phyloP scores from a whole-genome alignment of 2,329 filamentous ascomycete genomes.

The Huntiella bhutanensis region DNA sequence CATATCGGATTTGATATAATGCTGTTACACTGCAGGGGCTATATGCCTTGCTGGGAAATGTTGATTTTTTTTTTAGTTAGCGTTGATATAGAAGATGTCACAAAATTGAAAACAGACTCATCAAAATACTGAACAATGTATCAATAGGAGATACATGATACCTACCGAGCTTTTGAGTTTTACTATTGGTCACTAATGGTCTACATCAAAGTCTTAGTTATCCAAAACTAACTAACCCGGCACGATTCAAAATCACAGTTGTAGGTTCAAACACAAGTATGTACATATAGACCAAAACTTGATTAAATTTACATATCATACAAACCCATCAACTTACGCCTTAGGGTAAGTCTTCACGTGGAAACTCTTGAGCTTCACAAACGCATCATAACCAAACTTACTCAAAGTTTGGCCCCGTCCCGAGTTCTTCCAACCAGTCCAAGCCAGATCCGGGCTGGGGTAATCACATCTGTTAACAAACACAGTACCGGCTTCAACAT shows the following conservation, averaged over 20 bases:
- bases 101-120: no score
- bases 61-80: no score
- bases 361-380: constrained; percentile 90
- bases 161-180: no score
- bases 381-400: constrained; percentile 83
- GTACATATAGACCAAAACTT: neutral
- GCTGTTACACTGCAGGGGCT: no score
- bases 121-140: no score
- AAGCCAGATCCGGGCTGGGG: constrained; percentile 80
- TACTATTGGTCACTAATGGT: no score
- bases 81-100: no score
- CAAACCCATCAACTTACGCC: neutral
- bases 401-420: constrained; percentile 82
- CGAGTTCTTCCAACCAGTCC: constrained; percentile 96
- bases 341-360: constrained; percentile 71
- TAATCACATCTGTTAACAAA: constrained; percentile 93
- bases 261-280: neutral
- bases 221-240: no score
- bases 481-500: constrained; percentile 81
- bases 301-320: neutral
- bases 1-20: constrained; percentile 7
- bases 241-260: neutral
- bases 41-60: no score
- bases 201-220: no score
- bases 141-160: no score